Conservation (phyloP, 495 filamentous ascomycete species). For the Chaetomium fimeti region DNA sequence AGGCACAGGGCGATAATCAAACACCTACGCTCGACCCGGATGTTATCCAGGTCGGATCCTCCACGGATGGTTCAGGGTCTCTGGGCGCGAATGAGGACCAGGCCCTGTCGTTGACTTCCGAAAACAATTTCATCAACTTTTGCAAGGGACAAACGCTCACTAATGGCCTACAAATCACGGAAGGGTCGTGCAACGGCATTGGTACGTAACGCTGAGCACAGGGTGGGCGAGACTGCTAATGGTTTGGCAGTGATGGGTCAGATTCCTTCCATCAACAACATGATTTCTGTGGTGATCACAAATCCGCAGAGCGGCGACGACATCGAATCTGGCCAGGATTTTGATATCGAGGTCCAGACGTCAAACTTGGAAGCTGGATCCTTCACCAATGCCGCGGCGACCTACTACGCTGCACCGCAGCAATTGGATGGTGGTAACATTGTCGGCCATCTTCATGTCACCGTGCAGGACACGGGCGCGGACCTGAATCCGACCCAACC, state of each 20-base stretch:
- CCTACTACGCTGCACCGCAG: conserved; percentile 61
- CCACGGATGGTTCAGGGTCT: conserved; percentile 27
- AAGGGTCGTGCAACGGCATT: conserved; percentile 56
- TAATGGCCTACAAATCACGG: conserved; percentile 52
- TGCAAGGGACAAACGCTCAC: conserved; percentile 54
- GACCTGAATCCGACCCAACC: conserved; percentile 41
- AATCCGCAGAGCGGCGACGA: conserved; percentile 43
- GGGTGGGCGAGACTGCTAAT: background rate
- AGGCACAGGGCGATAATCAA: conserved; percentile 26
- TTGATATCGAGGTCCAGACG: conserved; percentile 55
- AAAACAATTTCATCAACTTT: conserved; percentile 54
- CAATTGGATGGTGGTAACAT: conserved; percentile 43
- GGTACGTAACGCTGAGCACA: conserved; percentile 37
- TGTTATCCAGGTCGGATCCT: conserved; percentile 31
- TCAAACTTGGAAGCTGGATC: conserved; percentile 54
- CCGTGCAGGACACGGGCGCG: conserved; percentile 52
- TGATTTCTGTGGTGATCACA: conserved; percentile 58
- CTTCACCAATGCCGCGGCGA: conserved; percentile 55
- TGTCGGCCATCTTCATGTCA: conserved; percentile 61
- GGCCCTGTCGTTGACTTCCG: conserved; percentile 38
- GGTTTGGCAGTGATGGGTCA: conserved; percentile 55
- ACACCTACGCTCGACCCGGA: conserved; percentile 23
- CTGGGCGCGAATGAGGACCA: conserved; percentile 31
- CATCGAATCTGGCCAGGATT: conserved; percentile 44
- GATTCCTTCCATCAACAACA: conserved; percentile 54